Evolutionary conservation across 306 rosid species (phyloP).

Genomic region (Cucurbita argyrosperma): DNA sequence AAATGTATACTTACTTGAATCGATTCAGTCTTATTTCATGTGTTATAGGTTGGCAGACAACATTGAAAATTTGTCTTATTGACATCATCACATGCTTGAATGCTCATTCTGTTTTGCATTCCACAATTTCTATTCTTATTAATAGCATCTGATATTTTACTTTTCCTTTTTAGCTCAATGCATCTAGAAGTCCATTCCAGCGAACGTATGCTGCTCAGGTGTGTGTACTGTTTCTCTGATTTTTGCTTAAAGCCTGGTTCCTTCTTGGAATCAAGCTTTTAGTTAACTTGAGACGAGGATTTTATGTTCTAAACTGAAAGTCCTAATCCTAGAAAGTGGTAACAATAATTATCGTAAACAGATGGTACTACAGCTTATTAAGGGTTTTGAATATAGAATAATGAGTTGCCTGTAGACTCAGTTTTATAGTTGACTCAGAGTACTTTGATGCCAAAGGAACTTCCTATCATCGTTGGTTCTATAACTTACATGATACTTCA

Average conservation of each 20-base stretch:
- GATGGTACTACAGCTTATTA: not conserved
- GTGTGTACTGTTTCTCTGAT: not conserved
- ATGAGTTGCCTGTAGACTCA: not conserved
- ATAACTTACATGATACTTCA: not conserved
- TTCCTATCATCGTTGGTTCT: not conserved
- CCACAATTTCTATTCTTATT: not conserved
- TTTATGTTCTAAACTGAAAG: not conserved
- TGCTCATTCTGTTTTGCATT: not conserved
- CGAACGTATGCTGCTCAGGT: conserved; percentile 79
- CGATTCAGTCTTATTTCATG: not conserved
- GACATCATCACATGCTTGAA: not conserved
- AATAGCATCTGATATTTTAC: not conserved
- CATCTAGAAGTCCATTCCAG: conserved; percentile 66
- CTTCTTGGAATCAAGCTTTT: not conserved
- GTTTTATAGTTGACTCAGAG: not conserved
- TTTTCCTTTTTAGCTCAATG: conserved; percentile 44
- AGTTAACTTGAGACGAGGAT: not conserved
- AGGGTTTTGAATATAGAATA: not conserved
- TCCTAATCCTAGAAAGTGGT: not conserved
- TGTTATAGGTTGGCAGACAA: not conserved
- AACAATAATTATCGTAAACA: not conserved
- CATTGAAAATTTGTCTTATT: not conserved
- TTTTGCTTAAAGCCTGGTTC: not conserved
- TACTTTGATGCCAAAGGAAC: not conserved
- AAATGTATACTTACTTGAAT: not conserved